These are phyloP conservation scores for Centaurea solstitialis DNA, from an alignment of 129 eudicot species.

Conservation along the genomic window DNA sequence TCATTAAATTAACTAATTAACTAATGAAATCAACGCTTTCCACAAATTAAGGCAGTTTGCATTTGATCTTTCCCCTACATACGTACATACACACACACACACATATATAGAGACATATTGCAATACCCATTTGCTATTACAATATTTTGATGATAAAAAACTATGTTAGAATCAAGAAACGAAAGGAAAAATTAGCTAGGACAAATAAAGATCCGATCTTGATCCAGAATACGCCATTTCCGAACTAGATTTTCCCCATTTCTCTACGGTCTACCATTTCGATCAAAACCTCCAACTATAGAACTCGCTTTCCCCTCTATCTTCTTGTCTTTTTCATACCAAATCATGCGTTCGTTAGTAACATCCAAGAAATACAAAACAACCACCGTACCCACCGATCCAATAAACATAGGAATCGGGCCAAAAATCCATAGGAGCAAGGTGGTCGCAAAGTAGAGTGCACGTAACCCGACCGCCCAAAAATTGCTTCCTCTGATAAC, in stretches of 20 bases:
- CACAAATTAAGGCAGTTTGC: no score
- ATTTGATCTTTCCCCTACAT: neutral
- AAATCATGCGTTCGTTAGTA: constrained; percentile 42
- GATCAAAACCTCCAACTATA: constrained; percentile 18
- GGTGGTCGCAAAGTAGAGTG: constrained; percentile 55
- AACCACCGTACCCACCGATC: constrained; percentile 42
- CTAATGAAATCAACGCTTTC: no score
- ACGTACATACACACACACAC: no score
- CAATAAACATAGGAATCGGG: constrained; percentile 79
- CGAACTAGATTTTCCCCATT: neutral
- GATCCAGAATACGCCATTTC: neutral
- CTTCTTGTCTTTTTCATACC: constrained; percentile 29
- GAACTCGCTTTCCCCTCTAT: constrained; percentile 25
- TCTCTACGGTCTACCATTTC: constrained; percentile 27
- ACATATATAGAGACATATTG: no score
- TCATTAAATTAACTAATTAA: no score
- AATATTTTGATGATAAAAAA: neutral
- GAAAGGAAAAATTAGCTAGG: neutral
- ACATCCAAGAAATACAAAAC: constrained; percentile 45
- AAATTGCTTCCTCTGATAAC: constrained; percentile 55
- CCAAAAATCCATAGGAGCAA: constrained; percentile 71
- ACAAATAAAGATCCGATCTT: neutral
- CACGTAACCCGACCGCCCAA: constrained; percentile 60
- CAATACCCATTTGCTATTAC: neutral
- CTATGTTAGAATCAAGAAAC: neutral